These are phyloP conservation scores for Hyphopichia khmerensis DNA, from an alignment of 1,139 yeast genomes.

Conservation along the genomic window DNA sequence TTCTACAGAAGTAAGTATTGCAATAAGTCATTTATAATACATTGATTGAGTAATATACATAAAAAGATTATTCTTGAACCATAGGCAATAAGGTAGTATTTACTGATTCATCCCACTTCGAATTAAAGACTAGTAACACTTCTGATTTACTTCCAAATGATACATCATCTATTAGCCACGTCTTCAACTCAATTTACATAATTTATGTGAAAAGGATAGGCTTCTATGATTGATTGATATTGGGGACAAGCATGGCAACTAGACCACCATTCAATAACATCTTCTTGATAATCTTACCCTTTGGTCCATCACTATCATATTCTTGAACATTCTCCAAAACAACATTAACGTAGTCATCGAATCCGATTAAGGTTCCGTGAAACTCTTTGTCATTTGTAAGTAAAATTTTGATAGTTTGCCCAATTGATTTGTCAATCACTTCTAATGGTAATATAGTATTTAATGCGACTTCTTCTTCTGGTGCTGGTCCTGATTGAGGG, in stretches of 20 bases:
- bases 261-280: conserved; percentile 88
- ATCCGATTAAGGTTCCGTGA: conserved; percentile 82
- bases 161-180: no score
- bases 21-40: conserved; percentile 4
- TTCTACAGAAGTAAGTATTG: no score
- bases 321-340: conserved; percentile 84
- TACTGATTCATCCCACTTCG: no score
- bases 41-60: neutral
- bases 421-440: conserved; percentile 83
- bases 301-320: conserved; percentile 36
- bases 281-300: conserved; percentile 49
- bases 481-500: neutral
- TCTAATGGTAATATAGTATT: conserved; percentile 67
- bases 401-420: conserved; percentile 75
- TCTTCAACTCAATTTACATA: no score
- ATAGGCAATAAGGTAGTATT: no score
- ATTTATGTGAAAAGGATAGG: no score
- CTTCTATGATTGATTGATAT: neutral
- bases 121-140: no score
- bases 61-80: neutral
- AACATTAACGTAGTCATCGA: conserved; percentile 93
- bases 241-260: conserved; percentile 64
- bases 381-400: conserved; percentile 76
- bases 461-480: conserved; percentile 8
- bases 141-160: no score